Evolutionary conservation across 305 asterid species (phyloP).

Genomic region (Fraxinus floribunda): DNA sequence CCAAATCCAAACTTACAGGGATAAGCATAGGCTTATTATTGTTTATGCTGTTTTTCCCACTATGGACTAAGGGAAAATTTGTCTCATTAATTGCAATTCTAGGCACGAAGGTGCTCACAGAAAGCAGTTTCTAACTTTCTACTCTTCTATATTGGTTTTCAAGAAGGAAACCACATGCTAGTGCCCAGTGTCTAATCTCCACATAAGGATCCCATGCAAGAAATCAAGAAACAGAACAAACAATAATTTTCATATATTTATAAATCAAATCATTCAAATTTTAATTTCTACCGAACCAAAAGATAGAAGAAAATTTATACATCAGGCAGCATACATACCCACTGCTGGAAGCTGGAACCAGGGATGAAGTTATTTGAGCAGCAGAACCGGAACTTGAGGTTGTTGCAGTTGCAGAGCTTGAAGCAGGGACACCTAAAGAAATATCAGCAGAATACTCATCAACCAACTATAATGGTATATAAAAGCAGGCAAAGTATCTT

Average conservation of each 20-base stretch:
- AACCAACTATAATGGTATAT: slow-evolving; percentile 10
- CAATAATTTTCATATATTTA: not conserved
- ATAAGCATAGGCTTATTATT: not conserved
- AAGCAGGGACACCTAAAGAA: slow-evolving; percentile 39
- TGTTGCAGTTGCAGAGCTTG: slow-evolving; percentile 48
- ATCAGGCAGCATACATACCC: slow-evolving; percentile 45
- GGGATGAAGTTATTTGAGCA: slow-evolving; percentile 61
- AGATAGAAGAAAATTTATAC: slow-evolving; percentile 3
- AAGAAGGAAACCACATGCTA: not conserved
- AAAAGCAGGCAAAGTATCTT: not conserved
- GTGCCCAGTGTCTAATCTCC: slow-evolving; percentile 1
- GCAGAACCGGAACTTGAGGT: slow-evolving; percentile 55
- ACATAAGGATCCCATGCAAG: not conserved
- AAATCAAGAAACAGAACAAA: not conserved
- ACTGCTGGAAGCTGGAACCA: slow-evolving; percentile 61
- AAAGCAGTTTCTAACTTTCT: not conserved
- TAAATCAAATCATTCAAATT: slow-evolving; percentile 14
- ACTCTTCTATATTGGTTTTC: not conserved
- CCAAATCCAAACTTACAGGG: not conserved
- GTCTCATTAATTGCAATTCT: not conserved
- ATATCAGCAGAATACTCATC: slow-evolving; percentile 17
- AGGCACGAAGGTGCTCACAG: not conserved
- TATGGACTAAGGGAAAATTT: not conserved
- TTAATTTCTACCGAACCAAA: not conserved
- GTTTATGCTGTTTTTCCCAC: not conserved